Conservation (phyloP, 208 protist species). For the Crithidia thermophila region DNA sequence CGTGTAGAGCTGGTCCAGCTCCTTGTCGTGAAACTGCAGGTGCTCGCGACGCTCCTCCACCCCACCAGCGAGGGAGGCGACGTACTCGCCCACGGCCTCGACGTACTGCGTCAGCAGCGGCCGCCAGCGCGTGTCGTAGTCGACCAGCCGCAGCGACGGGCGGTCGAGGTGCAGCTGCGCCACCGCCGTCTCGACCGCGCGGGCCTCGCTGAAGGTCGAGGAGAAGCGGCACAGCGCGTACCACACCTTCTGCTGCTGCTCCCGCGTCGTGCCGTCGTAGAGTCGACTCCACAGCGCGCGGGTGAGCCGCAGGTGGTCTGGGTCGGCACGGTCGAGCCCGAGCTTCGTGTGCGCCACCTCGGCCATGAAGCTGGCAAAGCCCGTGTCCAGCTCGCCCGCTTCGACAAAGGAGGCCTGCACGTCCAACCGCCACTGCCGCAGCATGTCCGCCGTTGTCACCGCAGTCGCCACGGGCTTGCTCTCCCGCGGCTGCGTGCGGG, state of each 20-base stretch:
- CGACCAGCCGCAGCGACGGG: conserved; percentile 17
- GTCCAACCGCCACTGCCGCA: conserved; percentile 47
- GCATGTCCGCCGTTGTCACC: conserved; percentile 28
- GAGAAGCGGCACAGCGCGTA: conserved; percentile 75
- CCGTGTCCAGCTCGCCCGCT: conserved; percentile 51
- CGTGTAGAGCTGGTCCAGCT: conserved; percentile 56
- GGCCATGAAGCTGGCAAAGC: conserved; percentile 58
- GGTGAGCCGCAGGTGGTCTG: conserved; percentile 40
- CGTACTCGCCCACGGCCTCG: conserved; percentile 32
- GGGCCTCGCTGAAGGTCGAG: conserved; percentile 43
- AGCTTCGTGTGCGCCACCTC: conserved; percentile 63
- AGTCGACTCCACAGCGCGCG: conserved; percentile 56
- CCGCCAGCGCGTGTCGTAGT: conserved; percentile 22
- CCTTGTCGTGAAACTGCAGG: conserved; percentile 61
- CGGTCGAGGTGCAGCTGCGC: conserved; percentile 28
- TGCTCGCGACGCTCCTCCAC: conserved; percentile 49
- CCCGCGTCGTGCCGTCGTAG: conserved; percentile 35
- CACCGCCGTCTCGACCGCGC: conserved; percentile 14
- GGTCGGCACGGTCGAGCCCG: conserved; percentile 47
- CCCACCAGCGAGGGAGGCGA: conserved; percentile 36
- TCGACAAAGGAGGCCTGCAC: conserved; percentile 64
- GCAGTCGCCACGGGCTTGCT: conserved; percentile 18
- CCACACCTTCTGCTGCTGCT: conserved; percentile 73
- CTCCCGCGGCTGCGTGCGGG: conserved; percentile 54
- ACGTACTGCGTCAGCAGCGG: conserved; percentile 45